phyloP scores from a whole-genome alignment of 148 eudicot genomes.

The Selenicereus undatus region DNA sequence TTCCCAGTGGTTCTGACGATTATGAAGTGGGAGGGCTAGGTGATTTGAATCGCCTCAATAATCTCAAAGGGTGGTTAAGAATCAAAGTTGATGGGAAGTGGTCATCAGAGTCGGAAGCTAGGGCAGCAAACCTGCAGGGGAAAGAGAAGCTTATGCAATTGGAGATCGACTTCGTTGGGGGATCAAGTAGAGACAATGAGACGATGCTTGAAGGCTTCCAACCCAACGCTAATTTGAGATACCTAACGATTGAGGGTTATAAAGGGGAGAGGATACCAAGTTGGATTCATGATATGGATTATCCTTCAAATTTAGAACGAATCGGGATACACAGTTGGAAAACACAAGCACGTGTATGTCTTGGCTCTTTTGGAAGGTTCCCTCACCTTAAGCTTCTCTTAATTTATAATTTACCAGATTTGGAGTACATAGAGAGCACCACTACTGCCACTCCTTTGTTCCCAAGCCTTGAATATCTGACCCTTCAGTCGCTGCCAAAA shows the following conservation, averaged over 20 bases:
- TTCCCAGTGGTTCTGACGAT: background rate
- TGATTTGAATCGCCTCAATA: background rate
- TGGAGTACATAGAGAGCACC: background rate
- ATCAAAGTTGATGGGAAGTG: background rate
- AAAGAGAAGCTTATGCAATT: background rate
- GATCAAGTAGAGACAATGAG: background rate
- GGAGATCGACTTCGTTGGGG: background rate
- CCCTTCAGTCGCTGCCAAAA: background rate
- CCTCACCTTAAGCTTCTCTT: background rate
- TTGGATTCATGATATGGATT: slow-evolving; percentile 1
- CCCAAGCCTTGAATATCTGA: background rate
- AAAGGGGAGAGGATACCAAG: slow-evolving; percentile 13
- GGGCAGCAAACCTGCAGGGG: slow-evolving; percentile 2
- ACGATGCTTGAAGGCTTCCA: slow-evolving; percentile 9
- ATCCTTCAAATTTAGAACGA: background rate
- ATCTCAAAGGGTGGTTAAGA: too few species aligned
- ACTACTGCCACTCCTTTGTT: background rate
- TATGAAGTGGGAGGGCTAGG: background rate
- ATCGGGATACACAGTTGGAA: background rate
- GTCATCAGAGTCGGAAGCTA: background rate
- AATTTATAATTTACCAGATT: background rate
- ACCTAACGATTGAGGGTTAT: background rate
- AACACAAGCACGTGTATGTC: background rate
- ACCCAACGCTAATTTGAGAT: slow-evolving; percentile 1
- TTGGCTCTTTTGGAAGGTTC: background rate